These are phyloP conservation scores for Phytophthora sojae DNA, from an alignment of 352 stramenopile species.

Conservation along the genomic window DNA sequence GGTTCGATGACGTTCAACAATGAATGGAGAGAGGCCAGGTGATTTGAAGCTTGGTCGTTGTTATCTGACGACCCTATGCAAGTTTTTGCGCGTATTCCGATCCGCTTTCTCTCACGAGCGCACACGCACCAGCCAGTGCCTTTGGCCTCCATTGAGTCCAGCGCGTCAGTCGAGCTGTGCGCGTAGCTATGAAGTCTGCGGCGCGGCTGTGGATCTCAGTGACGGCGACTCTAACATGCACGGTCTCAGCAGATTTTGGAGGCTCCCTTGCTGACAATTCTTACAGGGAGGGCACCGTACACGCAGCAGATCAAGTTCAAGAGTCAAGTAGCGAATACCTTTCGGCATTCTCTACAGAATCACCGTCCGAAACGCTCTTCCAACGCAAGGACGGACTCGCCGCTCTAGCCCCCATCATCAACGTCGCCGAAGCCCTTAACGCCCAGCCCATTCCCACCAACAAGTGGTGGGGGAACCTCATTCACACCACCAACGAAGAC, in stretches of 20 bases:
- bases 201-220: constrained; percentile 1
- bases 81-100: constrained; percentile 26
- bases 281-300: constrained; percentile 31
- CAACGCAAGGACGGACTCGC: constrained; percentile 46
- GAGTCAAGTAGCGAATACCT: constrained; percentile 24
- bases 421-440: constrained; percentile 41
- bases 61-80: constrained; percentile 7
- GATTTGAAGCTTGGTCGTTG: constrained; percentile 11
- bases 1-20: neutral
- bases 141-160: neutral
- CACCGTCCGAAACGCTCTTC: constrained; percentile 48
- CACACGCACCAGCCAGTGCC: constrained; percentile 1
- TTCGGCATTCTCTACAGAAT: constrained; percentile 40
- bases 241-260: constrained; percentile 18
- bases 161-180: neutral
- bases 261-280: constrained; percentile 7
- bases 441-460: constrained; percentile 64
- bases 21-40: neutral
- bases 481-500: constrained; percentile 55
- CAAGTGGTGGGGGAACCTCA: constrained; percentile 77
- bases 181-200: constrained; percentile 11
- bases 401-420: constrained; percentile 55
- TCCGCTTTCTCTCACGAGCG: constrained; percentile 18
- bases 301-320: constrained; percentile 23
- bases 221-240: neutral